Percentiles rank a stretch among this genome's conserved stretches.
These are phyloP conservation scores for Pseudisothecium myosuroides DNA, from an alignment of 225 moss, liverwort and hornwort species.

Conservation along the genomic window DNA sequence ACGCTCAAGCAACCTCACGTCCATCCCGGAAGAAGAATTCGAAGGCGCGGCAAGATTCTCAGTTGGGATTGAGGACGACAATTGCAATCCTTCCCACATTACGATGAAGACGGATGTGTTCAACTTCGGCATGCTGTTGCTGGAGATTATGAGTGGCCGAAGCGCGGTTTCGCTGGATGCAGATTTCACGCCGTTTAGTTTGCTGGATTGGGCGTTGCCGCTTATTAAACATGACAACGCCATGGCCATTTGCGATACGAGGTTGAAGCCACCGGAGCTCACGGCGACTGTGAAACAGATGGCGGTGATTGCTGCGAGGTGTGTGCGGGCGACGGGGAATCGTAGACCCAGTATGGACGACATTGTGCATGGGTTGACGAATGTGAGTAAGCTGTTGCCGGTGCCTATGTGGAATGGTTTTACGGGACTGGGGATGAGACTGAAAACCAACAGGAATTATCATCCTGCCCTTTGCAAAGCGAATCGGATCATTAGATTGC, in stretches of 20 bases:
- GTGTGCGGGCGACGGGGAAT: constrained; percentile 22
- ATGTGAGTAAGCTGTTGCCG: constrained; percentile 49
- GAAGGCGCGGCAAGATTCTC: constrained; percentile 12
- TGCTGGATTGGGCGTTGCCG: constrained; percentile 80
- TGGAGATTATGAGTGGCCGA: constrained; percentile 76
- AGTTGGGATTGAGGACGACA: not conserved
- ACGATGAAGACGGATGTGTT: constrained; percentile 74
- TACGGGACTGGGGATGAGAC: not conserved
- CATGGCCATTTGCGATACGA: constrained; percentile 46
- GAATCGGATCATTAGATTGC: constrained; percentile 18
- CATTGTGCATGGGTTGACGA: constrained; percentile 53
- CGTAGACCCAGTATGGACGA: constrained; percentile 71
- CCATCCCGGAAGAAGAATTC: constrained; percentile 21
- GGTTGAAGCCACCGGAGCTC: constrained; percentile 42
- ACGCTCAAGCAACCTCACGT: constrained; percentile 9
- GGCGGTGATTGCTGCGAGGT: constrained; percentile 51
- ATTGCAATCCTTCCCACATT: constrained; percentile 43
- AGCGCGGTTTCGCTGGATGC: constrained; percentile 50
- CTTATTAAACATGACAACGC: constrained; percentile 60
- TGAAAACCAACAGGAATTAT: not conserved
- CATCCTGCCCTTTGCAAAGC: constrained; percentile 18
- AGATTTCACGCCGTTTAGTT: constrained; percentile 53
- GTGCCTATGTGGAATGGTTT: constrained; percentile 19
- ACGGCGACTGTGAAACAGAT: constrained; percentile 39
- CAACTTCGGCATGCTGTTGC: constrained; percentile 70